A percentile compares a stretch with the other conserved stretches of the same genome.
Evolutionary conservation across 495 filamentous ascomycete species (phyloP).

Genomic region (Aspergillus funiculosus): DNA sequence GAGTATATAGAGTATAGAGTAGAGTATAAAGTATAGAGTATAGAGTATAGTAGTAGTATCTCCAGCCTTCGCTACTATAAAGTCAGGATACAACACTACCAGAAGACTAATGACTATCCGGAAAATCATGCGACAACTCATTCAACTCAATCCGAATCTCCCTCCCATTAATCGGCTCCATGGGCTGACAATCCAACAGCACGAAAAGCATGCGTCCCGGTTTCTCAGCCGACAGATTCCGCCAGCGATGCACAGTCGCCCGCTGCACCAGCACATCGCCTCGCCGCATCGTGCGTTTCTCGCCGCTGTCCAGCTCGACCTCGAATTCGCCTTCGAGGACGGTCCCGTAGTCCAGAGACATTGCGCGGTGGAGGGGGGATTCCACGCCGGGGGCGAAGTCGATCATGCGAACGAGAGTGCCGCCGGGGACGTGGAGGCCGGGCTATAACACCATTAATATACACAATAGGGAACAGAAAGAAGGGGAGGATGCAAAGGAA

Average conservation of each 20-base stretch:
- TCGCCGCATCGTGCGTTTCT: conserved; percentile 45
- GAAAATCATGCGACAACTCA: no score
- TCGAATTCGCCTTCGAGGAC: conserved; percentile 61
- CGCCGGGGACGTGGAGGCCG: conserved; percentile 40
- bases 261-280: conserved; percentile 63
- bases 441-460: conserved; percentile 15
- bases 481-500: no score
- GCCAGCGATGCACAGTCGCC: conserved; percentile 63
- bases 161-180: no score
- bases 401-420: conserved; percentile 50
- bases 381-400: conserved; percentile 53
- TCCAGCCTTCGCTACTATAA: no score
- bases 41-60: no score
- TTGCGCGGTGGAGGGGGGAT: conserved; percentile 59
- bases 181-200: not conserved
- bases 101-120: no score
- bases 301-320: conserved; percentile 56
- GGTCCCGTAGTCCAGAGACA: conserved; percentile 60
- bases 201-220: not conserved
- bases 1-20: no score
- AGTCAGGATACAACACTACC: no score
- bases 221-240: conserved; percentile 34
- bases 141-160: no score
- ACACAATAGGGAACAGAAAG: no score
- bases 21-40: no score